Base-by-base conservation (phyloP, 805 yeast species). In the Vanderwaltozyma tropicalis region DNA sequence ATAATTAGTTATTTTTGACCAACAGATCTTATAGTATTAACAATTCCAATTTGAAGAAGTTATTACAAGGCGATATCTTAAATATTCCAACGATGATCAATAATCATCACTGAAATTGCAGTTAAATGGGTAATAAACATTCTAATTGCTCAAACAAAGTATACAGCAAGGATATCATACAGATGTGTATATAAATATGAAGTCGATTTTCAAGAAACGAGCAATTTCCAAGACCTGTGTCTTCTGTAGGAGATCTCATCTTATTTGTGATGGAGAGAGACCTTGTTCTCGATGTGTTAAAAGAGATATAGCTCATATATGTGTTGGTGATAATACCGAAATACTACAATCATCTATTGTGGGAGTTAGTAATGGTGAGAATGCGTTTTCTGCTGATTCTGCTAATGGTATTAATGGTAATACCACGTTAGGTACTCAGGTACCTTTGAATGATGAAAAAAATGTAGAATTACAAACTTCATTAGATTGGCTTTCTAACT, bases 231-330 rank as follows among this genome's bases (percentile, higher is more conserved):
- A 40, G 40, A 94, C 97, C 0, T 88, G 97, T 62, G 81, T 88
- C 1, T 88, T 83, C 53, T 88, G 96, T 56, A 73, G 96, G 28
- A 67, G 97, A 38, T 84, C 95, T 0, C 97, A 88, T 57, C 84
- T 88, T 88, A 82, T 86, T 22, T 88, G 97, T 62, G 95, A 87
- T 57, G 80, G 78, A 30, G 64, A 74, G 15, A 60, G 85, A 50
- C 77, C 69, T 63, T 44, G 79, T 92, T 6, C 77, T 35, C 67
- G 96, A 31, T 88, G 97, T 60, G 68, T 88, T 9, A 84, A 82
- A 58, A 67, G 96, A 47, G 83, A 83, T 28, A 89, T 88, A 33
- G 88, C 92, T 3, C 95, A 87, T 59, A 61, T 88, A 22, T 88
- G 97, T 52, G 80, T 74, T 42, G 88, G 80, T 48, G 88, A 80